These are phyloP conservation scores for Salix arbutifolia DNA, from an alignment of 345 rosid species.

Conservation along the genomic window DNA sequence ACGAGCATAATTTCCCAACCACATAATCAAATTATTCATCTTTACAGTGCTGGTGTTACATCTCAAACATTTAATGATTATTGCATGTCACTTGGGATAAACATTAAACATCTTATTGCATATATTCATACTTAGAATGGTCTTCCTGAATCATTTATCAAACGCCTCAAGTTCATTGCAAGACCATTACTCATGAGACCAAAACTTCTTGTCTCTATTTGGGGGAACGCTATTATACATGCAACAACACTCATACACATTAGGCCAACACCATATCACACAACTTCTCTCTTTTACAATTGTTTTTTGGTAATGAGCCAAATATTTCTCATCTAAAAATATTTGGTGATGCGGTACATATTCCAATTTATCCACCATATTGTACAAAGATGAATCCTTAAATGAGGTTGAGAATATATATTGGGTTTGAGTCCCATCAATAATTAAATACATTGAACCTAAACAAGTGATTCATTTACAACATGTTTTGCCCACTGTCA, in stretches of 20 bases:
- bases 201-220: neutral
- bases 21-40: conserved; percentile 11
- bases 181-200: too few species aligned
- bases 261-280: neutral
- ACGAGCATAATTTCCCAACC: conserved; percentile 1
- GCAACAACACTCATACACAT: neutral
- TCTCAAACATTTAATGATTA: conserved; percentile 6
- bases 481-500: neutral
- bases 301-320: neutral
- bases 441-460: conserved; percentile 1
- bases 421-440: neutral
- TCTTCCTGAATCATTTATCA: neutral
- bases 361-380: conserved; percentile 1
- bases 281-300: neutral
- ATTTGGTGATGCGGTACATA: neutral
- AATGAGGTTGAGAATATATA: conserved; percentile 1
- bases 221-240: neutral
- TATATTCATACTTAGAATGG: conserved; percentile 13
- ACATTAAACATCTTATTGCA: neutral
- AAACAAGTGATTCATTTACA: neutral
- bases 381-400: neutral
- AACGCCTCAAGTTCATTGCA: neutral
- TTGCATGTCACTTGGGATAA: neutral
- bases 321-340: conserved; percentile 6
- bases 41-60: conserved; percentile 12